These are phyloP conservation scores for Micromonas pusilla DNA, from an alignment of 139 green algal genomes.

Conservation along the genomic window DNA sequence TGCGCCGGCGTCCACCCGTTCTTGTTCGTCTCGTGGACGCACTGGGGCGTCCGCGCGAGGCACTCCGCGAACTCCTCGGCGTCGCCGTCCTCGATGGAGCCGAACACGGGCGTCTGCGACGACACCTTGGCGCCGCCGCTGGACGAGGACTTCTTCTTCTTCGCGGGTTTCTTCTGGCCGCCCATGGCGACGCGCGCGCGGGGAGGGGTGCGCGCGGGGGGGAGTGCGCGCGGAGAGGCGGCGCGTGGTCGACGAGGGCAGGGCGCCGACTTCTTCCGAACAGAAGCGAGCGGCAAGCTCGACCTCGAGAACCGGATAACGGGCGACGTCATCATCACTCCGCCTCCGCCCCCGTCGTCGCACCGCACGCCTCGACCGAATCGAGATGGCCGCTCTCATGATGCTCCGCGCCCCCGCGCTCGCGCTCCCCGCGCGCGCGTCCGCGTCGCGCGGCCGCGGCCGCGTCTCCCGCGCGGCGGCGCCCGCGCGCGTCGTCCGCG, in stretches of 20 bases:
- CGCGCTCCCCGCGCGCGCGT: background rate
- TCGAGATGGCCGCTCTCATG: background rate
- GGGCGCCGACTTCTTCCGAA: background rate
- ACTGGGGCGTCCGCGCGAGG: background rate
- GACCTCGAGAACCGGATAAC: too few species aligned
- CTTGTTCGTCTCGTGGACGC: background rate
- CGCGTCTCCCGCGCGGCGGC: conserved; percentile 1
- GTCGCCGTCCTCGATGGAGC: conserved; percentile 11
- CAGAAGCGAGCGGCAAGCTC: too few species aligned
- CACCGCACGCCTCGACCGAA: too few species aligned
- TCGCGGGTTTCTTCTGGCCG: background rate
- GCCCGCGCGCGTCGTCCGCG: background rate
- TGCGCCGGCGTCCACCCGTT: conserved; percentile 13
- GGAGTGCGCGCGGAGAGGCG: too few species aligned
- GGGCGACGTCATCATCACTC: too few species aligned
- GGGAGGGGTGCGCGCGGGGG: too few species aligned
- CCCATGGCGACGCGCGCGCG: too few species aligned
- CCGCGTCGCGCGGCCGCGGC: background rate
- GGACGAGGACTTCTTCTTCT: background rate
- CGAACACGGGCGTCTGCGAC: background rate
- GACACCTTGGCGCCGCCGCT: background rate
- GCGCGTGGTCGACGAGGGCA: too few species aligned
- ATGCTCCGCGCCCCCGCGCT: background rate
- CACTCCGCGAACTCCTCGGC: background rate
- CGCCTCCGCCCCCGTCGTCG: too few species aligned